These are phyloP conservation scores for Cyphellophora attinorum DNA, from an alignment of 2,329 filamentous ascomycete genomes.

Conservation along the genomic window DNA sequence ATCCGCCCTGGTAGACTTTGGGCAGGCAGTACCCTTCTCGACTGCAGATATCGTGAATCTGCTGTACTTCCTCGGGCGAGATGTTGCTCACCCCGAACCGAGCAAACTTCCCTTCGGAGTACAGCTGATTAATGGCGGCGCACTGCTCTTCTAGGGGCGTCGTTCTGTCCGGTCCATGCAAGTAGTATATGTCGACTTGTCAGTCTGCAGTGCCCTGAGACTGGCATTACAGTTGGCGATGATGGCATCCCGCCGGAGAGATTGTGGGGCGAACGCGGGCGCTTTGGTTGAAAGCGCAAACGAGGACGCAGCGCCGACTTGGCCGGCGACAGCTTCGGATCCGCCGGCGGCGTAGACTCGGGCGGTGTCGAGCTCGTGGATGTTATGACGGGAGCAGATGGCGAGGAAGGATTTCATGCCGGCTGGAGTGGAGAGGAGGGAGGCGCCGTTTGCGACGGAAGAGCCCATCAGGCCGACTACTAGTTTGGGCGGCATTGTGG, in stretches of 20 bases:
- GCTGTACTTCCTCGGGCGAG: constrained; percentile 20
- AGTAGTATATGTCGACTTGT: constrained; percentile 25
- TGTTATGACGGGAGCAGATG: constrained; percentile 5
- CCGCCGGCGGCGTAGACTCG: constrained; percentile 9
- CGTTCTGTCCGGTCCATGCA: constrained; percentile 25
- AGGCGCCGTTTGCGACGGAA: constrained; percentile 6
- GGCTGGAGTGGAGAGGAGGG: constrained; percentile 3
- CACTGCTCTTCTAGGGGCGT: constrained; percentile 29
- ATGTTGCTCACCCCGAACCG: constrained; percentile 31
- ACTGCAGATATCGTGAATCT: constrained; percentile 26
- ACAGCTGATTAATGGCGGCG: constrained; percentile 23
- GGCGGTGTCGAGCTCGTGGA: constrained; percentile 13
- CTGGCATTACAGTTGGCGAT: constrained; percentile 3
- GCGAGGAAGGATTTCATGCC: constrained; percentile 8
- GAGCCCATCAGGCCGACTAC: constrained; percentile 12
- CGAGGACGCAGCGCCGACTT: constrained; percentile 1
- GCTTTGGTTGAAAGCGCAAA: constrained; percentile 14
- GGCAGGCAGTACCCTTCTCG: constrained; percentile 26
- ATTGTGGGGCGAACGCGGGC: constrained; percentile 6
- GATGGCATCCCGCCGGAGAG: constrained; percentile 5
- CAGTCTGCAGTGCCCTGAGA: constrained; percentile 5
- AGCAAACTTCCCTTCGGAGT: constrained; percentile 23
- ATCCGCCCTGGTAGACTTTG: constrained; percentile 31
- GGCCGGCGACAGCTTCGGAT: constrained; percentile 9
- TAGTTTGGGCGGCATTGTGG: constrained; percentile 8